Base-by-base conservation (phyloP, 2,329 filamentous ascomycete genomes). In the Epichloe gansuensis region DNA sequence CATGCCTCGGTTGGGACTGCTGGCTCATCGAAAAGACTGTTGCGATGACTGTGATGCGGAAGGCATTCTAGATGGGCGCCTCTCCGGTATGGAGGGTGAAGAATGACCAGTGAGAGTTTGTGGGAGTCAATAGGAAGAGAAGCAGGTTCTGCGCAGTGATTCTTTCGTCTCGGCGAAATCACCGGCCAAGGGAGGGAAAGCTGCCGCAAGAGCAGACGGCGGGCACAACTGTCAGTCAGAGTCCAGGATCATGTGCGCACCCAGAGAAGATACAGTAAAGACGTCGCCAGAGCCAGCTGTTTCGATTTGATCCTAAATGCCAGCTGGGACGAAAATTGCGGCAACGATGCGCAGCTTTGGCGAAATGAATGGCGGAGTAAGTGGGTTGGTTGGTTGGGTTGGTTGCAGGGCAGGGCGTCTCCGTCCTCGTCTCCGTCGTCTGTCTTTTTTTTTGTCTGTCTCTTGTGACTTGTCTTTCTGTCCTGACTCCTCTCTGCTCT, bases 1-100 rank as follows among this genome's bases (percentile, higher is more conserved):
- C 59, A 43, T 69, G 59, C 54, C 67, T 69, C 23, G 63, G 59
- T 55, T 77, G 75, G 31, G 75, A 75, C 52, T 74, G 72, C 56
- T 79, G 75, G 67, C 75, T 81, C 75, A 80, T 77, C 57, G 67
- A 67, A 62, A 80, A 47, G 77, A 78, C 51, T 78, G 75, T 56
- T 81, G 77, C 7, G 76, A 78, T 4, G 76, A 71, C 62, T 77
- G 75, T 53, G 74, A 74, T 62, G 73, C 71, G 51, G 70, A 69
- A 52, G 69, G 63, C 65, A 70, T 69, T 12, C 17, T 55, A 28
- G 21, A 23, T 23, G 28, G 6, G 7, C 12, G 6, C 17, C 25
- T 21, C 25, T 21, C 43, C 4, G 17, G 35, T 23, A 17, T 28
- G 12, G 23, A 38, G 15, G 12, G 2, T 23, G 28, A 47, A 44